Evolutionary conservation across 139 green algal species (phyloP), one percentile per base, ranked within the genome.

Genomic region (Pedinophyceae sp.): DNA sequence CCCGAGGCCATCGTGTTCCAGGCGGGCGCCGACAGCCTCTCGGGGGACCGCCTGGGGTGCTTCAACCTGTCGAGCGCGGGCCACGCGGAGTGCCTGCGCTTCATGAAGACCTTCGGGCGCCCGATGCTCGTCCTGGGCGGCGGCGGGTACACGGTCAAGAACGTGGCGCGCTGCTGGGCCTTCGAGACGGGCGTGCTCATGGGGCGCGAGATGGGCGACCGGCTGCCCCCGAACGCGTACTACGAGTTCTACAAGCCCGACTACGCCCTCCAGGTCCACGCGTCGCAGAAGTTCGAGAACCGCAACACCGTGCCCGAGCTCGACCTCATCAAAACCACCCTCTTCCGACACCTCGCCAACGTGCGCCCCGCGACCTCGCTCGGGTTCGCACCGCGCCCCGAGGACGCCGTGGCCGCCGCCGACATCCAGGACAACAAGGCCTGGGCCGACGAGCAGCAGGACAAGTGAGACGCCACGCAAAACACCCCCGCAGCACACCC

Each of bases 121-220:
- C 89, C 89, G 2, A 79, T 93, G 67, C 76, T 24, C 13, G 27
- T 52, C 18, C 55, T 57, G 27, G 70, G 78, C 54, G 85, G 88
- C 15, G 90, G 90, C 2, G 90, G 90, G 10, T 98, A 98, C 75
- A 95, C 83, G 16, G 97, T 95, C 60, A 77, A 78, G 38, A 97
- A 94, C 57, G 90, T 98, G 47, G 84, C 89, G 13, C 68, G 89
- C 3, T 84, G 77, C 27, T 91, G 82, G 80, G 66, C 75, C 1
- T 56, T 74, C 40, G 74, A 87, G 48, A 86, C 81, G 2, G 68
- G 29, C 34, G 13, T 43, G 7, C 10, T 13, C 10, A 13, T 43
- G 34, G 34, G 34, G 10, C 34, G 13, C 34, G 10, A 43, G 34
- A 13, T 43, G 10, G 34, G 34, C 10, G 10, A 7, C 10, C 34